A percentile compares a stretch with the other conserved stretches of the same genome.
Evolutionary conservation across 2,329 filamentous ascomycete species (phyloP).

Genomic region (Plenodomus lindquistii): DNA sequence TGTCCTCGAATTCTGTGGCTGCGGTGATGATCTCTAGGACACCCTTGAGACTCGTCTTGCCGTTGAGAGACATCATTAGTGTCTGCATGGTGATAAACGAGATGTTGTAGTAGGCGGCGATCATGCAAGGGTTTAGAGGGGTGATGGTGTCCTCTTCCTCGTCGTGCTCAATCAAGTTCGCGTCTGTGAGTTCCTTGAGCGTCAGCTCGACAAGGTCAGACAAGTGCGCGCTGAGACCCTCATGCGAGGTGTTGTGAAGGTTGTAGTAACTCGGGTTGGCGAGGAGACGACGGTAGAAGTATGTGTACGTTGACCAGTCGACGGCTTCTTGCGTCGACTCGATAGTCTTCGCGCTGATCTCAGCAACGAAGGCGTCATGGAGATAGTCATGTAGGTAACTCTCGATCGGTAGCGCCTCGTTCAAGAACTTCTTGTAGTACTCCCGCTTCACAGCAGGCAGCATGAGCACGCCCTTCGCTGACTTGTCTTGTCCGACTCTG

Average conservation of each 20-base stretch:
- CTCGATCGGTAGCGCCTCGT: conserved; percentile 93
- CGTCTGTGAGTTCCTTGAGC: conserved; percentile 84
- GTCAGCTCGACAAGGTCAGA: conserved; percentile 95
- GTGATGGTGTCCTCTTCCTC: conserved; percentile 84
- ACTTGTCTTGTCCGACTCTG: conserved; percentile 75
- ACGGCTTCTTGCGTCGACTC: conserved; percentile 95
- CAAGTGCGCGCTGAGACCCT: conserved; percentile 89
- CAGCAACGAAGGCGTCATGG: conserved; percentile 94
- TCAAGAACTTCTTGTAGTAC: conserved; percentile 98
- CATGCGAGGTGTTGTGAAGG: conserved; percentile 83
- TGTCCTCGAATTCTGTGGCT: conserved; percentile 92
- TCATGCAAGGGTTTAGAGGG: conserved; percentile 95
- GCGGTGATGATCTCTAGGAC: conserved; percentile 97
- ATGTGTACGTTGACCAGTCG: conserved; percentile 98
- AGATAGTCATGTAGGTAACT: conserved; percentile 90
- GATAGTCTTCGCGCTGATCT: conserved; percentile 95
- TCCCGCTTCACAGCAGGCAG: conserved; percentile 91
- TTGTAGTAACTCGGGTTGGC: conserved; percentile 98
- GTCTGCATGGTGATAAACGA: conserved; percentile 99
- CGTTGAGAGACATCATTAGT: conserved; percentile 86
- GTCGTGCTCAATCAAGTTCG: conserved; percentile 93
- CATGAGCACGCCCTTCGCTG: conserved; percentile 93
- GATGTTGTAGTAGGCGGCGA: conserved; percentile 98
- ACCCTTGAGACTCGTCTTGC: conserved; percentile 91
- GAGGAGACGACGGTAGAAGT: conserved; percentile 92